Percentiles rank a stretch among this genome's conserved stretches.
Conservation (phyloP, 371 early-diverging fungal genomes). For the Encephalitozoon romaleae region DNA sequence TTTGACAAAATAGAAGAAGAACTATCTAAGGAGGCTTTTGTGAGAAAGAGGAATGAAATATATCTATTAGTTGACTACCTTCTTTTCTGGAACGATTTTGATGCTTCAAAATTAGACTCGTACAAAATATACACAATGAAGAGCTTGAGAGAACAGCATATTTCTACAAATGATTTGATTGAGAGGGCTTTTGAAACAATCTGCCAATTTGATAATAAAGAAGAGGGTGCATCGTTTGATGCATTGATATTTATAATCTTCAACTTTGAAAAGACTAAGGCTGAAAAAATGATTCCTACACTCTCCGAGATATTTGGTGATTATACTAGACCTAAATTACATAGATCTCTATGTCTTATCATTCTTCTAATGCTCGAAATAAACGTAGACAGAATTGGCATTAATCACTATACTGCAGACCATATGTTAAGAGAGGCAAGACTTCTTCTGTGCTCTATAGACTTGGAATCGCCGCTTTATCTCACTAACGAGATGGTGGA, state of each 20-base stretch:
- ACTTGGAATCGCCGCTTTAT: background rate
- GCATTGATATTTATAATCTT: background rate
- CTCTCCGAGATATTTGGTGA: background rate
- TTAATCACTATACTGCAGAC: background rate
- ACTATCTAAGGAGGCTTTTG: background rate
- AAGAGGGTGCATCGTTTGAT: background rate
- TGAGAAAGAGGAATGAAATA: background rate
- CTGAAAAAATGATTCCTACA: background rate
- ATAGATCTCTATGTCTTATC: background rate
- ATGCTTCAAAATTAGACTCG: background rate
- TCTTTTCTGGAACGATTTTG: background rate
- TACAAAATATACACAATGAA: background rate
- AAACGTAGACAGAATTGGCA: background rate
- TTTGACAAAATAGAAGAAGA: background rate
- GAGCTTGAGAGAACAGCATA: background rate
- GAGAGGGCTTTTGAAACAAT: background rate
- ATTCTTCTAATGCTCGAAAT: background rate
- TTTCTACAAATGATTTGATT: background rate
- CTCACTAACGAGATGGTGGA: background rate
- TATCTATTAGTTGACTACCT: background rate
- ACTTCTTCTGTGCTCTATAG: background rate
- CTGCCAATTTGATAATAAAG: background rate
- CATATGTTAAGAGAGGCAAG: conserved; percentile 1
- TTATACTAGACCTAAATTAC: background rate
- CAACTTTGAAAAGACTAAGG: background rate